A percentile compares a stretch with the other conserved stretches of the same genome.
These are phyloP conservation scores for Colletotrichum truncatum DNA, from an alignment of 2,329 filamentous ascomycete genomes.

Conservation along the genomic window DNA sequence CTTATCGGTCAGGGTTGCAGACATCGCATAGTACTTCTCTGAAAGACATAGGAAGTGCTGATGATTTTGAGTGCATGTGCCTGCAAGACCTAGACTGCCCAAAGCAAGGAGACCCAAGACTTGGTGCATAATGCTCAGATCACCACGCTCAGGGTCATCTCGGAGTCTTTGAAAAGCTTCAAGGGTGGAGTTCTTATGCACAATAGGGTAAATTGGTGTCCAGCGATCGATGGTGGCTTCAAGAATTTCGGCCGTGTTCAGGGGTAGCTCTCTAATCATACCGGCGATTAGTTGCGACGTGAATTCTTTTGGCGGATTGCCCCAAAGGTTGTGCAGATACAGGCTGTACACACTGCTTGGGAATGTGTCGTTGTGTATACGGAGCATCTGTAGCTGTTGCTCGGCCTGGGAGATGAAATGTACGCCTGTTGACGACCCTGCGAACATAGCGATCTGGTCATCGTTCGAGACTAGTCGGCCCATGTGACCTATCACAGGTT, in stretches of 20 bases:
- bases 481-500: conserved; percentile 37
- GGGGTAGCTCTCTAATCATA: conserved; percentile 29
- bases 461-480: conserved; percentile 35
- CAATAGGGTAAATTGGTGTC: conserved; percentile 31
- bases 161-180: conserved; percentile 9
- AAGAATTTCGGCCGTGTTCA: conserved; percentile 26
- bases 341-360: conserved; percentile 36
- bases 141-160: not conserved
- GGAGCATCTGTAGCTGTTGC: conserved; percentile 35
- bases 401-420: conserved; percentile 39
- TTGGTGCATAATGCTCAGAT: conserved; percentile 30
- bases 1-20: conserved; percentile 28
- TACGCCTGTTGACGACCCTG: conserved; percentile 37
- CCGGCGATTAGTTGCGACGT: not conserved
- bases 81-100: conserved; percentile 29
- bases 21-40: conserved; percentile 32
- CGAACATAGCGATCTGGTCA: conserved; percentile 35
- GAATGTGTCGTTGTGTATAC: conserved; percentile 34
- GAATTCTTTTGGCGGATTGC: not conserved
- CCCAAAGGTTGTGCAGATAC: conserved; percentile 35
- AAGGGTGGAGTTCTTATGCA: conserved; percentile 33
- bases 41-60: conserved; percentile 35
- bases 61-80: conserved; percentile 25
- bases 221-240: conserved; percentile 31
- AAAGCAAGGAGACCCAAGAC: conserved; percentile 32